These are phyloP conservation scores for Skeletonema potamos DNA, from an alignment of 108 stramenopile species.

Conservation along the genomic window DNA sequence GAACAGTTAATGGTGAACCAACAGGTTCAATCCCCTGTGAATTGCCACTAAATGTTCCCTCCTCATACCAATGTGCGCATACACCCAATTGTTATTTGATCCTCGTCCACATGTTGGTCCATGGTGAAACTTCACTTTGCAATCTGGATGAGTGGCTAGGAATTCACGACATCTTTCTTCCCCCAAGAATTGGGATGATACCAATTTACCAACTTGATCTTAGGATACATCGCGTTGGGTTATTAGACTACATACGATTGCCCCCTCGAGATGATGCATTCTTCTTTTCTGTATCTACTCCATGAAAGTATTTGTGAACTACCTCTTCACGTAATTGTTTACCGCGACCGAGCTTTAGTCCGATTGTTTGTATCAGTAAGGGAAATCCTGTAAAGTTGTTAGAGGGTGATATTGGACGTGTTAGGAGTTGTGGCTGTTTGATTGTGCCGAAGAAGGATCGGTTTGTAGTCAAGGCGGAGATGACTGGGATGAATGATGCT, in stretches of 20 bases:
- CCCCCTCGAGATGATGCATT: slow-evolving; percentile 43
- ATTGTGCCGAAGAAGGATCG: neutral
- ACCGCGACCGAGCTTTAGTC: neutral
- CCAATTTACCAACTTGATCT: slow-evolving; percentile 6
- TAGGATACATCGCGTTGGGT: slow-evolving; percentile 7
- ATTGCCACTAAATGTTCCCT: slow-evolving; percentile 53
- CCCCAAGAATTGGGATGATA: slow-evolving; percentile 43
- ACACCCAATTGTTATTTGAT: slow-evolving; percentile 48
- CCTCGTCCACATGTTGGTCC: slow-evolving; percentile 40
- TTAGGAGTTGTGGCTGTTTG: neutral
- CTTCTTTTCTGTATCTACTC: slow-evolving; percentile 41
- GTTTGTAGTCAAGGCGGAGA: neutral
- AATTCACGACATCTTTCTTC: slow-evolving; percentile 67
- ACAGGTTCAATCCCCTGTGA: slow-evolving; percentile 48
- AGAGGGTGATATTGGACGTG: neutral
- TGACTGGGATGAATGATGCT: neutral
- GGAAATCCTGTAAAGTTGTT: neutral
- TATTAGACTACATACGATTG: slow-evolving; percentile 52
- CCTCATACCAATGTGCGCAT: slow-evolving; percentile 75
- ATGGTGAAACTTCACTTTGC: slow-evolving; percentile 53
- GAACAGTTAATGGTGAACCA: slow-evolving; percentile 46
- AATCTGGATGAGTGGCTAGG: slow-evolving; percentile 63
- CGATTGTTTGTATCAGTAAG: neutral
- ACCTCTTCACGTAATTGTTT: slow-evolving; percentile 46
- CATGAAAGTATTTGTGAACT: slow-evolving; percentile 60